Evolutionary conservation across 2,329 filamentous ascomycete species (phyloP), one percentile per base, ranked within the genome.

Genomic region (Stromatinia cepivora): DNA sequence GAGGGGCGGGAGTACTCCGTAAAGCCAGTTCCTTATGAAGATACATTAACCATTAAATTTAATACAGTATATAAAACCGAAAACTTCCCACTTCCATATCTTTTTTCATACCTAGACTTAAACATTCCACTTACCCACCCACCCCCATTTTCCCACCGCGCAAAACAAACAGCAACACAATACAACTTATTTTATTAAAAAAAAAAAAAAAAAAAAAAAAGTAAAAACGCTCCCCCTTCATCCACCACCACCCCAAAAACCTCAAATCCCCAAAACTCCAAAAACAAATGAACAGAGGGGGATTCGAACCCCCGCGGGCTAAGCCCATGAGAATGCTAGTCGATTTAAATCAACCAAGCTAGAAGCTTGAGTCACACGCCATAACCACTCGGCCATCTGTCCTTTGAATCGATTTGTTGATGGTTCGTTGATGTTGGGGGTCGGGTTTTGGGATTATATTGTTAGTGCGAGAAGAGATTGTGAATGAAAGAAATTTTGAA

Each of bases 241-340:
- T 7, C 52, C 52, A 31, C 8, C n/a, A 5, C 1, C n/a, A n/a
- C 10, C 28, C 17, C 52, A n/a, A n/a, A n/a, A n/a, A n/a, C n/a
- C n/a, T n/a, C n/a, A n/a, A n/a, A n/a, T 11, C 25, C 28, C 20
- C 28, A 4, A 8, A n/a, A 22, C 46, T 20, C 15, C 4, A 36
- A 36, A 57, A n/a, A 4, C 0, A 64, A 64, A 13, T 57, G 66
- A 63, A 68, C 66, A 68, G 66, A 68, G 25, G 66, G 66, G 66
- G 66, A 68, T 68, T 68, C 66, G 66, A 68, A 68, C 66, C 66
- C 66, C 66, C 25, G 66, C 66, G 48, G 57, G 66, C 48, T 68
- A 36, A 39, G 56, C 57, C 66, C 57, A 68, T 68, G 66, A 68
- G 66, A 68, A 68, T 68, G 8, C 57, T 28, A 50, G 8, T 46